Percentiles rank a stretch among this genome's conserved stretches.
Conservation (phyloP, 495 filamentous ascomycete species). For the Hypoxylon subgilvum region DNA sequence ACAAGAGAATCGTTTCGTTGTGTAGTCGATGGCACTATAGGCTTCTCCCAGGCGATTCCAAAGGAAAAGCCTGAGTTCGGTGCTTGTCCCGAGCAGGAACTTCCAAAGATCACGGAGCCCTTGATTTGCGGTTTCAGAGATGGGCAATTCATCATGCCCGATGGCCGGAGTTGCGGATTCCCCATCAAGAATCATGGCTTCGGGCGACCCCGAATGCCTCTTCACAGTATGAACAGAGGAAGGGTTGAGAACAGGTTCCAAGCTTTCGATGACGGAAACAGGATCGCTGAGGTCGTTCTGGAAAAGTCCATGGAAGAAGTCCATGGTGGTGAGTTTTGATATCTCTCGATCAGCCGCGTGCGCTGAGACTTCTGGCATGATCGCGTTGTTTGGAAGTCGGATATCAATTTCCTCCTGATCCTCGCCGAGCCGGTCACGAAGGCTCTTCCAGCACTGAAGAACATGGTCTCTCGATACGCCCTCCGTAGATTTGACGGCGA, state of each 20-base stretch:
- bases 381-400: conserved; percentile 78
- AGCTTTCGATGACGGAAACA: conserved; percentile 80
- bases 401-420: conserved; percentile 53
- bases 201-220: not conserved
- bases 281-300: conserved; percentile 70
- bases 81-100: conserved; percentile 79
- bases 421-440: conserved; percentile 53
- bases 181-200: conserved; percentile 8
- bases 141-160: conserved; percentile 40
- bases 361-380: conserved; percentile 87
- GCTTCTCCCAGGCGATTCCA: conserved; percentile 88
- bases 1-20: conserved; percentile 85
- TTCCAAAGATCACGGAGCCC: conserved; percentile 75
- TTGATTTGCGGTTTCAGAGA: conserved; percentile 52
- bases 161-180: not conserved
- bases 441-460: conserved; percentile 75
- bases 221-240: conserved; percentile 57
- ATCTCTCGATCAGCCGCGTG: conserved; percentile 85
- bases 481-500: conserved; percentile 72
- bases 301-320: conserved; percentile 91
- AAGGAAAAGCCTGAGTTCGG: conserved; percentile 80
- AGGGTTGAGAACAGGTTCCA: conserved; percentile 89
- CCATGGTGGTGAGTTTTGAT: conserved; percentile 89
- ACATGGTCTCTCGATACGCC: conserved; percentile 76
- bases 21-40: conserved; percentile 80